Base-by-base conservation (phyloP, 2,329 filamentous ascomycete species). In the Fusarium chuoi region DNA sequence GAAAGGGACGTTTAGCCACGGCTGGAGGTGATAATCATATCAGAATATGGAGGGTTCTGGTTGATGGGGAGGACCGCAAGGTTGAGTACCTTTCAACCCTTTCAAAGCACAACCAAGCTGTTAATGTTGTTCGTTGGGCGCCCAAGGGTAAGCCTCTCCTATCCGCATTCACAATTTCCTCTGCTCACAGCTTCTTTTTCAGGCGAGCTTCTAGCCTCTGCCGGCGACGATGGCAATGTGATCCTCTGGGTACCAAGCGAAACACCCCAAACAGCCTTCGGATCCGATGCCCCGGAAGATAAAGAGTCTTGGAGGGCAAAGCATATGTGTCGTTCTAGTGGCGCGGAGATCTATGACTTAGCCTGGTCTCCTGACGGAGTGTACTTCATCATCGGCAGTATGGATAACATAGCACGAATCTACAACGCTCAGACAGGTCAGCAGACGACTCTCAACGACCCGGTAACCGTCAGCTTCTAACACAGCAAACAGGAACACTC, bases 381-480 rank as follows among this genome's bases (percentile, higher is more conserved):
- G 44, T 96, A 97, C 85, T 98, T 99, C 85, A 98, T 99, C 78
- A 98, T 97, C 30, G 96, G 96, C 44, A 98, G 96, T 84, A 98
- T 99, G 95, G 96, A 99, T 85, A 99, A 99, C 82, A 92, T 98
- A 81, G 95, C 96, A 66, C 90, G 96, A 68, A 98, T 99, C 78
- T 98, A 98, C 87, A 98, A 97, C 83, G 94, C 95, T 64, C 92
- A 93, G 74, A 96, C 93, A 78, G 96, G 94, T 95, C 86, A 73
- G 88, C 76, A 70, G 55, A n/a, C 64, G 45, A 60, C 45, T 52
- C 41, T 24, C 20, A 10, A 24, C 36, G 14, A 56, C 24, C 14
- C 51, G 24, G 39, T 55, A 35, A 38, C 45, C 26, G 49, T 62
- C 55, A 36, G 38, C 13, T 28, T 62, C 65, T 73, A 58, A 70